Base-by-base conservation (phyloP, 495 filamentous ascomycete species). In the Talaromyces liani region DNA sequence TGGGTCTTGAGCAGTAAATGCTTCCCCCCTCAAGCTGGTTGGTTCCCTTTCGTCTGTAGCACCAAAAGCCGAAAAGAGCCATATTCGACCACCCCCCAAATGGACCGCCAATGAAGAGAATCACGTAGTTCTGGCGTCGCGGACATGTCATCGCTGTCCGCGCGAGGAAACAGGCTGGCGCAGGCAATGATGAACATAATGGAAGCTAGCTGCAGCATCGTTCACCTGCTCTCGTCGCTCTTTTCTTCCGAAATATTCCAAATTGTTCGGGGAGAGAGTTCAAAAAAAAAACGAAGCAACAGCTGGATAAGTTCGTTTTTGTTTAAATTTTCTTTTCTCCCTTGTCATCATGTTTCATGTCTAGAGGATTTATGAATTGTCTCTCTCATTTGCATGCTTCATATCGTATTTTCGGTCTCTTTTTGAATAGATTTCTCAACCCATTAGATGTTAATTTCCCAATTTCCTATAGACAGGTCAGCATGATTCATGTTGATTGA, bases 1-100 rank as follows among this genome's bases (percentile, higher is more conserved):
- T 89, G 68, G 76, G 80, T 60, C 77, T 83, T 58, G 55, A 68
- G 65, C 71, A 79, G 69, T 78, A 77, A 72, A 75, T 65, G 27
- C 24, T 20, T n/a, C 3, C 6, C 0, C 51, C 5, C 22, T 53
- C 24, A 7, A 55, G 22, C 24, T n/a, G 9, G 20, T 55, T 55
- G 51, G 45, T 49, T 20, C 20, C 24, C 24, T 55, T 55, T 55
- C 22, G 14, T 27, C 25, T 24, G 22, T 55, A 29, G 25, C 51
- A 27, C 24, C 51, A 4, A 49, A 56, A 56, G 16, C n/a, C 54
- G 54, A 56, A 56, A 31, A 31, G 18, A 56, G 20, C 18, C 29
- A 31, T 56, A 22, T 56, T 56, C 24, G 54, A 27, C 12, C 29
- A 27, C 12, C 14, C 36, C 22, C 45, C 45, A 49, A 49, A 20